Evolutionary conservation across 2,329 filamentous ascomycete species (phyloP).

Genomic region (Cryphonectria japonica): DNA sequence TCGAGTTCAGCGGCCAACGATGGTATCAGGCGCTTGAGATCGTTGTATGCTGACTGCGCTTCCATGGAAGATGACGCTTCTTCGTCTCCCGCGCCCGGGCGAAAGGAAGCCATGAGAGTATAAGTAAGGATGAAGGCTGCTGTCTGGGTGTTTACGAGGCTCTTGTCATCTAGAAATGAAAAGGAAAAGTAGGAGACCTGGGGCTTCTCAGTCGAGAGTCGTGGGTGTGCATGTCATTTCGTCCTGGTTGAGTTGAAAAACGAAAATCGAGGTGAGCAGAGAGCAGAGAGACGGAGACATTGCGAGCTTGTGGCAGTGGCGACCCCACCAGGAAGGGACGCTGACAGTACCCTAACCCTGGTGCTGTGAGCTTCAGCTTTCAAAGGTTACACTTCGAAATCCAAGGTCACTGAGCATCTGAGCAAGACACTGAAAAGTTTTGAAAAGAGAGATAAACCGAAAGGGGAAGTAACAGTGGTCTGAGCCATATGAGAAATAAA

Average conservation of each 20-base stretch:
- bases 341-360: background rate
- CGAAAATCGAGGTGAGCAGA: background rate
- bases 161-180: background rate
- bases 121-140: background rate
- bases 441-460: too few species aligned
- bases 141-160: background rate
- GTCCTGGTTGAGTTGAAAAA: background rate
- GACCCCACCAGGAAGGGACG: background rate
- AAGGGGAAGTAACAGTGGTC: too few species aligned
- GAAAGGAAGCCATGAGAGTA: slow-evolving; percentile 10
- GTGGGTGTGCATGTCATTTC: background rate
- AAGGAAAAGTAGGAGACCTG: background rate
- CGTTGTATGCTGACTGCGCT: slow-evolving; percentile 34
- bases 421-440: too few species aligned
- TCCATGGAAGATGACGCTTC: slow-evolving; percentile 26
- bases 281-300: background rate
- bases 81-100: background rate
- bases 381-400: background rate
- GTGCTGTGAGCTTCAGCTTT: background rate
- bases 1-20: slow-evolving; percentile 37
- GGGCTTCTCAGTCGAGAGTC: background rate
- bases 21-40: slow-evolving; percentile 36
- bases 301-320: background rate
- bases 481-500: background rate
- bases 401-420: background rate